These are phyloP conservation scores for Volvariella volvacea DNA, from an alignment of 1,284 basidiomycete genomes.

Conservation along the genomic window DNA sequence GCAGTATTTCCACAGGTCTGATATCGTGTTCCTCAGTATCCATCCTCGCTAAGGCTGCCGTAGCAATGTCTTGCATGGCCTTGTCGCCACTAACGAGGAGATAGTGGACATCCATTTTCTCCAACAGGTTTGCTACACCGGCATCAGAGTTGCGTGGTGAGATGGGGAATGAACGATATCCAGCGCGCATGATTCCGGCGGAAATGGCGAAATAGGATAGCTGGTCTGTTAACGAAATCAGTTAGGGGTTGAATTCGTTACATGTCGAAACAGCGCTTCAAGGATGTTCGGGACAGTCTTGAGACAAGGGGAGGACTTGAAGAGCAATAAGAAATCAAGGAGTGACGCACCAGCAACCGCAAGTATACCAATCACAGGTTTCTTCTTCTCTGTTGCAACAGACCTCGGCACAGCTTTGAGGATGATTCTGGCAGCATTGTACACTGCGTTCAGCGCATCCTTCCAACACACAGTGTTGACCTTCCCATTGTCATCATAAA, in stretches of 20 bases:
- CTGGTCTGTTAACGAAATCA: conserved; percentile 19
- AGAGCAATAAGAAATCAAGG: no score
- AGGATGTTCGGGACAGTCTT: conserved; percentile 14
- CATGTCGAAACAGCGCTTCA: conserved; percentile 22
- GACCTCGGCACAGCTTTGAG: no score
- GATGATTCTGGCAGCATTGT: no score
- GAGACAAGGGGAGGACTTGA: neutral
- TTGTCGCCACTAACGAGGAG: conserved; percentile 21
- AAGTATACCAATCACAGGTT: no score
- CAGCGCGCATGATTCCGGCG: conserved; percentile 22
- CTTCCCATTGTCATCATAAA: conserved; percentile 6
- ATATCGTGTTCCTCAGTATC: conserved; percentile 2
- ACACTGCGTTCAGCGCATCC: no score
- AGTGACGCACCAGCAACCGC: no score
- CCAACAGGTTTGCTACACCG: conserved; percentile 23
- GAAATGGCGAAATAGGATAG: conserved; percentile 23
- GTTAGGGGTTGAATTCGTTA: conserved; percentile 15
- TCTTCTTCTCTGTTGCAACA: no score
- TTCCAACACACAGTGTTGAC: no score
- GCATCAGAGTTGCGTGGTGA: conserved; percentile 25
- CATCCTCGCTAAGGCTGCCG: conserved; percentile 19
- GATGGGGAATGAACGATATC: conserved; percentile 28
- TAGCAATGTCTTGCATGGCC: conserved; percentile 15
- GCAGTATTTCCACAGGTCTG: conserved; percentile 22
- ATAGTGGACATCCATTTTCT: conserved; percentile 15